Evolutionary conservation across 495 filamentous ascomycete species (phyloP), one percentile per base, ranked within the genome.

Genomic region (Lophiotrema nucula): DNA sequence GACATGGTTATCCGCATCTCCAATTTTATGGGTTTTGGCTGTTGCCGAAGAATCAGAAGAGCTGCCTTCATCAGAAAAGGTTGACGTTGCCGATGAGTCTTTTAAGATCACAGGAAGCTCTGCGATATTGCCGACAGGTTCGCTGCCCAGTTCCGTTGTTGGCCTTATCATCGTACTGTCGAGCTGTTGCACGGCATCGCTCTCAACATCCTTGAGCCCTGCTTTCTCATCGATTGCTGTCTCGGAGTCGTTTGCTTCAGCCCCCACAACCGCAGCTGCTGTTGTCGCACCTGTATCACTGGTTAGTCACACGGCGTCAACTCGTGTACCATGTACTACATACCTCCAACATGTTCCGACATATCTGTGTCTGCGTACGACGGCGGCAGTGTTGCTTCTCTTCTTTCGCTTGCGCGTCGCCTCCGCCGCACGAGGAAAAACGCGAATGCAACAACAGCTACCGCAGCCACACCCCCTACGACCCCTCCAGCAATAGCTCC

Each of bases 41-140:
- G 49, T 24, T 33, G 33, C 25, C 15, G 2, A 16, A 10, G 35
- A 21, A n/a, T n/a, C n/a, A n/a, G n/a, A n/a, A n/a, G n/a, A n/a
- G n/a, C n/a, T n/a, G n/a, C n/a, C n/a, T n/a, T n/a, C n/a, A n/a
- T n/a, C n/a, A n/a, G n/a, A n/a, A n/a, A n/a, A n/a, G n/a, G n/a
- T n/a, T n/a, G n/a, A n/a, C n/a, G n/a, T n/a, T n/a, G n/a, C n/a
- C n/a, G n/a, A n/a, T n/a, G n/a, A n/a, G n/a, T n/a, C n/a, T n/a
- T n/a, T n/a, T n/a, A n/a, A n/a, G n/a, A n/a, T n/a, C 23, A 35
- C 45, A 12, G 58, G 58, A 43, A 62, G 58, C 52, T 62, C 58
- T n/a, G 51, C 39, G 43, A 62, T 50, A 35, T 23, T 56, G 26
- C 52, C 52, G 18, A 62, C 15, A 1, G 52, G 43, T 13, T 56